Percentiles rank a stretch among this genome's conserved stretches.
Conservation (phyloP, 805 yeast species). For the Ogataea minuta region DNA sequence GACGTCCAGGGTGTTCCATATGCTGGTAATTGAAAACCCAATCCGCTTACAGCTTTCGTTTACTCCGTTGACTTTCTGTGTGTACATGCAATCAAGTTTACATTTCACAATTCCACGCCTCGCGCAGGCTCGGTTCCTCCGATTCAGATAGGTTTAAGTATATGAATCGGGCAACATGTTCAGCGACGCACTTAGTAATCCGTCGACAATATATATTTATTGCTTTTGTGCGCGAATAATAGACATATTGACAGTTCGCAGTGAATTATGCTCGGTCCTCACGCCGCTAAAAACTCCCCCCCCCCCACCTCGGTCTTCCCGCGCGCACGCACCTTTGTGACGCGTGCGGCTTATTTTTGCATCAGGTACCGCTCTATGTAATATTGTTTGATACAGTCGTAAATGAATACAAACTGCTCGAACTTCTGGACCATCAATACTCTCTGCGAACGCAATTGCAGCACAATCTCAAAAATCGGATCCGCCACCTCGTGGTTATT, state of each 20-base stretch:
- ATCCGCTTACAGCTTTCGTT: not conserved
- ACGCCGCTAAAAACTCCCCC: conserved; percentile 1
- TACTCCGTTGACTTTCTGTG: conserved; percentile 2
- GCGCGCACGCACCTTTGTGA: no score
- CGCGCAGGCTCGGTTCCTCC: no score
- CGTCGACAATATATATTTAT: no score
- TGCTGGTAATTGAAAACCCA: conserved; percentile 4
- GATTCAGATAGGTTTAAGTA: no score
- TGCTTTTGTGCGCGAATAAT: no score
- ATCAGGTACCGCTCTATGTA: conserved; percentile 18
- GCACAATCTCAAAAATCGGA: conserved; percentile 43
- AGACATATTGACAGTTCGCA: no score
- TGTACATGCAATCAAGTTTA: not conserved
- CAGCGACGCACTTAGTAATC: no score
- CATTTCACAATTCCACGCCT: not conserved
- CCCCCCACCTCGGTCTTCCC: no score
- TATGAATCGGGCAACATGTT: no score
- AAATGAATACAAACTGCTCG: conserved; percentile 49
- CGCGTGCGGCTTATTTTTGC: not conserved
- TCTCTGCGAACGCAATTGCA: conserved; percentile 45
- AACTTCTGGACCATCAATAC: conserved; percentile 55
- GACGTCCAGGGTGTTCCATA: not conserved
- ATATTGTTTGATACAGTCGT: conserved; percentile 35
- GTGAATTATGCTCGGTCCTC: no score
- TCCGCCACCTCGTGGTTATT: conserved; percentile 31